phyloP scores from a whole-genome alignment of 2,329 filamentous ascomycete genomes.

The Chalara sp. region DNA sequence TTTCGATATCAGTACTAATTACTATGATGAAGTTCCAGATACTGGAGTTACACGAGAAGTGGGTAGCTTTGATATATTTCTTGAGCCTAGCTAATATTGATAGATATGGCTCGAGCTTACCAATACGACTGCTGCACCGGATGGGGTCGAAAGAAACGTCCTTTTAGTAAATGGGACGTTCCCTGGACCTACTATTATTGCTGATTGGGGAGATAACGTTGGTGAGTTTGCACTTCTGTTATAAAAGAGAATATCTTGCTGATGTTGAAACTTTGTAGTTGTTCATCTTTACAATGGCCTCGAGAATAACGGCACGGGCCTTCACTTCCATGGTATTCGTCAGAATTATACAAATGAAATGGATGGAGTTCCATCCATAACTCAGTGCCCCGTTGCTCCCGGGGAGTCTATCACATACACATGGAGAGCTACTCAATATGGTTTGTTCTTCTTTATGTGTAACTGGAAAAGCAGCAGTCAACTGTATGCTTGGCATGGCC shows the following conservation, averaged over 20 bases:
- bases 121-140: no score
- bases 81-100: no score
- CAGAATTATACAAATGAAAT: background rate
- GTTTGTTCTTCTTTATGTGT: no score
- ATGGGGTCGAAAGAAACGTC: slow-evolving; percentile 45
- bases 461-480: no score
- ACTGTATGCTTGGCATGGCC: no score
- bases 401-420: background rate
- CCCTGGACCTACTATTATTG: slow-evolving; percentile 34
- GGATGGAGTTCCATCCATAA: background rate
- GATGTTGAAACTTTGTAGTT: slow-evolving; percentile 4
- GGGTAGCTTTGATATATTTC: no score
- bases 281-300: background rate
- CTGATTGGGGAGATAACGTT: slow-evolving; percentile 24
- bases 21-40: slow-evolving; percentile 14
- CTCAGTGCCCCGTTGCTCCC: background rate
- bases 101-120: no score
- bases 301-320: background rate
- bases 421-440: background rate
- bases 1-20: slow-evolving; percentile 17
- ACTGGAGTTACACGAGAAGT: slow-evolving; percentile 22
- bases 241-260: slow-evolving; percentile 19
- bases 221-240: slow-evolving; percentile 26
- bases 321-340: background rate
- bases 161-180: slow-evolving; percentile 31